phyloP scores from a whole-genome alignment of 2,329 filamentous ascomycete genomes.

The Botrytis fabae region DNA sequence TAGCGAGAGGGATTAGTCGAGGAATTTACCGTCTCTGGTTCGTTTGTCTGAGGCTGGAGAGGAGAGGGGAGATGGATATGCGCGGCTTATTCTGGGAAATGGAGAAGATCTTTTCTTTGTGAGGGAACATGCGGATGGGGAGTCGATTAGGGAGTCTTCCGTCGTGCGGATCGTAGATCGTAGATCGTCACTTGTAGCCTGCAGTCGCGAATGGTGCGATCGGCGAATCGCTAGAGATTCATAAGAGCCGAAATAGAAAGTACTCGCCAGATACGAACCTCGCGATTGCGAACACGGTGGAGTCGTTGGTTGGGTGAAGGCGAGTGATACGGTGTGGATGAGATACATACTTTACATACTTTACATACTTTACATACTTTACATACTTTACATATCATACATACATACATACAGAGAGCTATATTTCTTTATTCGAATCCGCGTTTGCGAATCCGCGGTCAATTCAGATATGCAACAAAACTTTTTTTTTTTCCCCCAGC shows the following conservation, averaged over 20 bases:
- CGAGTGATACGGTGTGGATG: not conserved
- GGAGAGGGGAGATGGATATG: not conserved
- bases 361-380: not conserved
- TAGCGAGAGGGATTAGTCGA: not conserved
- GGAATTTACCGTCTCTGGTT: not conserved
- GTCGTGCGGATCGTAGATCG: not conserved
- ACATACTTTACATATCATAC: not conserved
- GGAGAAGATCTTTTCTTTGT: not conserved
- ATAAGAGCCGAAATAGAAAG: not conserved
- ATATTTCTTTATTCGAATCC: not conserved
- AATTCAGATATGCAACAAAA: slow-evolving; percentile 13
- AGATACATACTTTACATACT: not conserved
- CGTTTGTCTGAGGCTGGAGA: not conserved
- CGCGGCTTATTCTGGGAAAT: no score
- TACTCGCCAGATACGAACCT: not conserved
- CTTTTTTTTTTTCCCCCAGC: not conserved
- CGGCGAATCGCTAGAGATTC: not conserved
- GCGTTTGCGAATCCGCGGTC: not conserved
- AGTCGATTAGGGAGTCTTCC: not conserved
- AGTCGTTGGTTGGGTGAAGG: not conserved
- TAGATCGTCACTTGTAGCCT: not conserved
- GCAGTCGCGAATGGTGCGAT: not conserved
- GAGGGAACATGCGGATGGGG: not conserved
- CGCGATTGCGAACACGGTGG: not conserved
- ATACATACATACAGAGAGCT: not conserved